Evolutionary conservation across 1,284 basidiomycete species (phyloP), one percentile per base, ranked within the genome.

Genomic region (Apiotrichum gracile): DNA sequence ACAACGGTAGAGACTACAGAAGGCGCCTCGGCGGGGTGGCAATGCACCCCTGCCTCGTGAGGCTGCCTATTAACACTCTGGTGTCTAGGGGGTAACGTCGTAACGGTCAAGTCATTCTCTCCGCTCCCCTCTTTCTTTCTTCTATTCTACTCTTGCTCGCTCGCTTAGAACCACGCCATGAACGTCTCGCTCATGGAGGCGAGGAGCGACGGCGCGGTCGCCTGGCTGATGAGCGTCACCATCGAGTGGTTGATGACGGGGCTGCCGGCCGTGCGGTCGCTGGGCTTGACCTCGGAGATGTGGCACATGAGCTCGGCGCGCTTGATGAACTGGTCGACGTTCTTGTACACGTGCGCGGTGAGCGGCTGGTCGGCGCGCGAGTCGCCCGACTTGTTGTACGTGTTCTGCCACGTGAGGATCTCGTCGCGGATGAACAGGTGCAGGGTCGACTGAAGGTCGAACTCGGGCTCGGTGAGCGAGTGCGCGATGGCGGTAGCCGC

Each of bases 401-500:
- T 75, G 52, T 72, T 69, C 55, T 72, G 67, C 69, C 70, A 74
- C 5, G 70, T 67, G 35, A 75, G 63, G 43, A 70, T 57, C 64
- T 99, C 96, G 70, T 99, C 96, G 27, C 92, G 83, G 24, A 90
- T 84, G 71, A 97, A 97, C 33, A 72, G 61, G 43, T 62, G 62
- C 8, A 76, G 54, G n/a, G 68, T 71, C 34, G 65, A 67, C 10
- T 66, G 68, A 17, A 74, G 57, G 66, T 80, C 69, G 62, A 93
- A 93, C 77, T 97, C 92, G 17, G 92, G 91, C 67, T 93, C 86
- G 3, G 91, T 93, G 44, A 99, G 78, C 54, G 86, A 87, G 49
- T 91, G 81, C 2, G 87, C 93, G 46, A 98, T 90, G 0, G 94
- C 88, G 80, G 97, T 88, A 33, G 97, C 84, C 1, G 87, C 84